Conservation (phyloP, 495 filamentous ascomycete genomes). For the Pseudoneurospora amorphoporcata region DNA sequence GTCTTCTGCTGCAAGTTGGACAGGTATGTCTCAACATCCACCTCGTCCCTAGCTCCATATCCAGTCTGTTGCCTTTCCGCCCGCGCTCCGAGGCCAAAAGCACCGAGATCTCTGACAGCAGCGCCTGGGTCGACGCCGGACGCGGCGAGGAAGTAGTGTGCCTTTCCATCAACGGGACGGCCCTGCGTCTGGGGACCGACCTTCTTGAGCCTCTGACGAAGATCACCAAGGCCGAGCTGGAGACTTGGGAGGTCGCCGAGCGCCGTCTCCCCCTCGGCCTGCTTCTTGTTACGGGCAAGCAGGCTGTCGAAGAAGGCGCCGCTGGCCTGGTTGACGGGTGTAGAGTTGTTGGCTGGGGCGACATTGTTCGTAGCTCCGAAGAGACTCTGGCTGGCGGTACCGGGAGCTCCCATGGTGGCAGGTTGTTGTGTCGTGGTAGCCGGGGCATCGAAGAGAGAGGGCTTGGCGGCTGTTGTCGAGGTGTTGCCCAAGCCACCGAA, state of each 20-base stretch:
- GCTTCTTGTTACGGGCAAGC: conserved; percentile 64
- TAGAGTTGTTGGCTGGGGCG: conserved; percentile 1
- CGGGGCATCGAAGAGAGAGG: conserved; percentile 14
- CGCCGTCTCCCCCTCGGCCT: conserved; percentile 41
- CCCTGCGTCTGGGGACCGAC: conserved; percentile 49
- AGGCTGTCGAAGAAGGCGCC: conserved; percentile 80
- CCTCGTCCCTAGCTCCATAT: conserved; percentile 33
- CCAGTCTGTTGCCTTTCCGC: conserved; percentile 20
- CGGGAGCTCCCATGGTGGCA: not conserved
- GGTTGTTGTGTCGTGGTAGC: conserved; percentile 1
- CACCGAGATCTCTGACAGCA: conserved; percentile 66
- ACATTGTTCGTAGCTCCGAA: conserved; percentile 6
- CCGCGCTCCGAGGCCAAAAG: conserved; percentile 33
- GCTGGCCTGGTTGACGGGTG: conserved; percentile 16
- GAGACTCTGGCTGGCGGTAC: conserved; percentile 3
- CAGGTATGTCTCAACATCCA: conserved; percentile 75
- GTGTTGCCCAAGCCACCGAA: conserved; percentile 1
- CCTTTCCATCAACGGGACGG: conserved; percentile 49
- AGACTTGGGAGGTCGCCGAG: conserved; percentile 55
- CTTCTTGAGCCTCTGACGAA: conserved; percentile 72
- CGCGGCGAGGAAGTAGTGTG: conserved; percentile 79
- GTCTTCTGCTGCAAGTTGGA: conserved; percentile 79
- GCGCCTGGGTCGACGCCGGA: conserved; percentile 76
- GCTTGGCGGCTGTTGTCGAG: conserved; percentile 9
- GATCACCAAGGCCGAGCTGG: conserved; percentile 77